Percentiles rank a stretch among this genome's conserved stretches.
These are phyloP conservation scores for Colletotrichum acutatum DNA, from an alignment of 2,329 filamentous ascomycete genomes.

Conservation along the genomic window DNA sequence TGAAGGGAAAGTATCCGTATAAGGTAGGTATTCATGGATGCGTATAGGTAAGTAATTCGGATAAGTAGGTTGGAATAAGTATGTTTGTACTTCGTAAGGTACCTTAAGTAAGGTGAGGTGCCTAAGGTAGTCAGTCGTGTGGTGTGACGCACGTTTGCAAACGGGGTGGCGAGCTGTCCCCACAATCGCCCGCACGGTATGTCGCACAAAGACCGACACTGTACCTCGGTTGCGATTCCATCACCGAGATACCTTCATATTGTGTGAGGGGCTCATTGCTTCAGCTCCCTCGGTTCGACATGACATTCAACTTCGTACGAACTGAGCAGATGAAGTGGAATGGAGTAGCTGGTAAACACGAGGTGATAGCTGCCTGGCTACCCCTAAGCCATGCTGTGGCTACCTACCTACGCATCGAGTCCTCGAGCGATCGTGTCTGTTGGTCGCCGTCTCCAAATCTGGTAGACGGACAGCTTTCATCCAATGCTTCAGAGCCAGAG, in stretches of 20 bases:
- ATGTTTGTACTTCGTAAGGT: too few relatives aligned
- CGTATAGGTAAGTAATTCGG: too few relatives aligned
- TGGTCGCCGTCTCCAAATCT: too few relatives aligned
- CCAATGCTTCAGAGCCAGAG: background rate
- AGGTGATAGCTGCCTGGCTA: background rate
- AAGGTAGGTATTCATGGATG: too few relatives aligned
- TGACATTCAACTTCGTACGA: background rate
- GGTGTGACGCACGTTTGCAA: slow-evolving; percentile 1
- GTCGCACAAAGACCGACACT: slow-evolving; percentile 12
- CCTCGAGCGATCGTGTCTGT: too few relatives aligned
- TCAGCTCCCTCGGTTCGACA: background rate
- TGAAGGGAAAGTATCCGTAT: too few relatives aligned
- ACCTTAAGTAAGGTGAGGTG: background rate
- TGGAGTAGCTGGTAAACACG: background rate
- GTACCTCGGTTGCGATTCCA: slow-evolving; percentile 21
- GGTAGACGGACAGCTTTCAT: too few relatives aligned
- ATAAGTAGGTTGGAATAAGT: too few relatives aligned
- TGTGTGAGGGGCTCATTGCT: background rate
- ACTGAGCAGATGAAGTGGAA: background rate
- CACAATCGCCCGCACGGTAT: slow-evolving; percentile 27
- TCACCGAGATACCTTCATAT: background rate
- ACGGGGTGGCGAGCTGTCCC: background rate
- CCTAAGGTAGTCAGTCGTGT: background rate
- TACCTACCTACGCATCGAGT: background rate
- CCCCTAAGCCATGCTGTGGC: background rate